Percentiles rank a stretch among this genome's conserved stretches.
Conservation (phyloP, 2,329 filamentous ascomycete species). For the Gnomoniopsis smithogilvyi region DNA sequence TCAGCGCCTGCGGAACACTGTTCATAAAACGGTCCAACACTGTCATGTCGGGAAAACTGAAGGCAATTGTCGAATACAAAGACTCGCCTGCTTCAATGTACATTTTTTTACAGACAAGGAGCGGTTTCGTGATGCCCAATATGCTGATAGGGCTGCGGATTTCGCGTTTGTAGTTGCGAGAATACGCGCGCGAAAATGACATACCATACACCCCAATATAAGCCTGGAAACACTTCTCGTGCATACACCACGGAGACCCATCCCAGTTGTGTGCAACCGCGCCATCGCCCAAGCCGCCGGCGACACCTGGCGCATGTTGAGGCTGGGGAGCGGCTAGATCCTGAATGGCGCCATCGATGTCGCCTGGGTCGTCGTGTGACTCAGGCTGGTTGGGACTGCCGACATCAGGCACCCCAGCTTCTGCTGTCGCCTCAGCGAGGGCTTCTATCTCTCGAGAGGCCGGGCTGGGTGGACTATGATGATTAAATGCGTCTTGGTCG, state of each 20-base stretch:
- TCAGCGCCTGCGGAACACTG: background rate
- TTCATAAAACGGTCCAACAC: background rate
- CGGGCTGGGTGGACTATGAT: background rate
- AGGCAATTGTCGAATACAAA: background rate
- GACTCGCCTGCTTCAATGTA: constrained; percentile 2
- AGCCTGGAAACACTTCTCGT: background rate
- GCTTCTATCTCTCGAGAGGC: background rate
- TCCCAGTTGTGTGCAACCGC: background rate
- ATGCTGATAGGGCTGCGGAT: no score
- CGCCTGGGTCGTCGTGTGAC: constrained; percentile 3
- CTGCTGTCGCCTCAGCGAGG: background rate
- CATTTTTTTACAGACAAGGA: constrained; percentile 5
- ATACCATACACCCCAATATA: background rate
- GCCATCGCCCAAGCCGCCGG: background rate
- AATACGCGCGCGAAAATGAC: background rate
- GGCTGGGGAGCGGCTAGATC: background rate
- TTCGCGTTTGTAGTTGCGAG: background rate
- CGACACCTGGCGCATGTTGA: background rate
- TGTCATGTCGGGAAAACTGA: background rate
- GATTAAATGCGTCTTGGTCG: background rate
- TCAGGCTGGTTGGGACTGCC: background rate
- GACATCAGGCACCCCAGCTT: no score
- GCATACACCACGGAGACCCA: background rate
- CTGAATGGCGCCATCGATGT: constrained; percentile 4
- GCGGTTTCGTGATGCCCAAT: background rate